Evolutionary conservation across 2,329 filamentous ascomycete genomes (phyloP).

Genomic region (Zymoseptoria pseudotritici): DNA sequence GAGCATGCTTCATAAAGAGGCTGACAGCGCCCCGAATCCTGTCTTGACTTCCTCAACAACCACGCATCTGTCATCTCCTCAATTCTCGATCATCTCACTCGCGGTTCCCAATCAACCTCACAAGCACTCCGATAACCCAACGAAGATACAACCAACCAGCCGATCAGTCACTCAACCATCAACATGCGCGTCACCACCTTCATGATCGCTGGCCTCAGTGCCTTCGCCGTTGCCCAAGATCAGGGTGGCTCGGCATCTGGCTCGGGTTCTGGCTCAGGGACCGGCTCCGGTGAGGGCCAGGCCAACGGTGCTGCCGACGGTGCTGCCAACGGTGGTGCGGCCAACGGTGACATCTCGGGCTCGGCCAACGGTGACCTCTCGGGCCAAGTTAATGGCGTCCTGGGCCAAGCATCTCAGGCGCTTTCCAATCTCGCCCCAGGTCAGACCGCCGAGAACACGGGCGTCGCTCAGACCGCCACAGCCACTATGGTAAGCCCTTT

Average conservation of each 20-base stretch:
- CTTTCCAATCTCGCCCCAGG: not conserved
- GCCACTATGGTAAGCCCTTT: not conserved
- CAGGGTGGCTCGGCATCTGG: too few species aligned
- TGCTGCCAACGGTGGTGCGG: too few species aligned
- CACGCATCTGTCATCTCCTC: not conserved
- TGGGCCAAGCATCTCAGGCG: constrained; percentile 5
- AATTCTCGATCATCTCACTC: not conserved
- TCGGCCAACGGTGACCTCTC: not conserved
- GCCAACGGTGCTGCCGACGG: too few species aligned
- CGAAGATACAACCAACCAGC: not conserved
- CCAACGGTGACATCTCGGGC: too few species aligned
- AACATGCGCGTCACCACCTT: constrained; percentile 18
- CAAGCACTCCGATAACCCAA: constrained; percentile 1
- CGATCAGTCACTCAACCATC: not conserved
- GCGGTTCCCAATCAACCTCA: not conserved
- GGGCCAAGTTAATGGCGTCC: constrained; percentile 2
- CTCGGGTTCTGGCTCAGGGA: too few species aligned
- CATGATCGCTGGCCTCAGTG: constrained; percentile 17
- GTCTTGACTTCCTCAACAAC: not conserved
- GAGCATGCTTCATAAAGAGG: not conserved
- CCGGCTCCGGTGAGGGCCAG: too few species aligned
- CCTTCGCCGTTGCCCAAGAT: constrained; percentile 16
- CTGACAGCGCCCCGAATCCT: not conserved
- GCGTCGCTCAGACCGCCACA: not conserved
- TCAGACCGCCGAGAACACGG: not conserved